These are phyloP conservation scores for Conringia planisiliqua DNA, from an alignment of 345 rosid species.

Conservation along the genomic window DNA sequence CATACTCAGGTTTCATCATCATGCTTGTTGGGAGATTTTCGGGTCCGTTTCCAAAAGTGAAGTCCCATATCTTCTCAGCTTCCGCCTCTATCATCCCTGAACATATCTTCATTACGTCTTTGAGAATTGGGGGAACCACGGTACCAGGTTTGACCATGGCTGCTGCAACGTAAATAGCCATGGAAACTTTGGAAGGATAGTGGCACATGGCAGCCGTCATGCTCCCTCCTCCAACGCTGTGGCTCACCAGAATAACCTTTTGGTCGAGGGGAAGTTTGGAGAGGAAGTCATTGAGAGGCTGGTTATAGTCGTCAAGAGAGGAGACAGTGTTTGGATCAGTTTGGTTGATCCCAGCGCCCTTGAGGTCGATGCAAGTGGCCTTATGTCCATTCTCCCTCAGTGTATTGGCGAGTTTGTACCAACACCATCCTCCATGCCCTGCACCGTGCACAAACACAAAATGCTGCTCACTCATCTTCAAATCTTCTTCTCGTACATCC, in stretches of 20 bases:
- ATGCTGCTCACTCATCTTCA: constrained; percentile 25
- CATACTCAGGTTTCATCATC: constrained; percentile 34
- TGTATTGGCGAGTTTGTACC: constrained; percentile 45
- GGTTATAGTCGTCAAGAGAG: constrained; percentile 40
- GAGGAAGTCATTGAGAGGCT: constrained; percentile 39
- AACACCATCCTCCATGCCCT: constrained; percentile 53
- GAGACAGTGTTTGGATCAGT: constrained; percentile 39
- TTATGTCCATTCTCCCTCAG: constrained; percentile 38
- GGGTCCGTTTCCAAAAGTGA: constrained; percentile 33
- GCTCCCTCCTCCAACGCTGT: constrained; percentile 48
- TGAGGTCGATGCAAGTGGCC: constrained; percentile 47
- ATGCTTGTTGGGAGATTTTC: constrained; percentile 38
- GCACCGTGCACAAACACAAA: constrained; percentile 47
- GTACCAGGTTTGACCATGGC: constrained; percentile 45
- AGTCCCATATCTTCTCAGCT: constrained; percentile 28
- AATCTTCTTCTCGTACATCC: neutral
- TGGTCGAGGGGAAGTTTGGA: constrained; percentile 33
- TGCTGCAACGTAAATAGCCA: constrained; percentile 47
- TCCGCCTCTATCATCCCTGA: constrained; percentile 12
- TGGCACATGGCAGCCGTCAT: constrained; percentile 41
- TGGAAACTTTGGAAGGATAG: constrained; percentile 32
- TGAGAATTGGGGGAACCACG: neutral
- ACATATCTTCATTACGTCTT: constrained; percentile 24
- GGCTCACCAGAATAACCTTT: constrained; percentile 49
- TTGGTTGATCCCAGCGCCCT: constrained; percentile 38